These are phyloP conservation scores for Dactylis glomerata DNA, from an alignment of 176 grass and related monocot species.

Conservation along the genomic window DNA sequence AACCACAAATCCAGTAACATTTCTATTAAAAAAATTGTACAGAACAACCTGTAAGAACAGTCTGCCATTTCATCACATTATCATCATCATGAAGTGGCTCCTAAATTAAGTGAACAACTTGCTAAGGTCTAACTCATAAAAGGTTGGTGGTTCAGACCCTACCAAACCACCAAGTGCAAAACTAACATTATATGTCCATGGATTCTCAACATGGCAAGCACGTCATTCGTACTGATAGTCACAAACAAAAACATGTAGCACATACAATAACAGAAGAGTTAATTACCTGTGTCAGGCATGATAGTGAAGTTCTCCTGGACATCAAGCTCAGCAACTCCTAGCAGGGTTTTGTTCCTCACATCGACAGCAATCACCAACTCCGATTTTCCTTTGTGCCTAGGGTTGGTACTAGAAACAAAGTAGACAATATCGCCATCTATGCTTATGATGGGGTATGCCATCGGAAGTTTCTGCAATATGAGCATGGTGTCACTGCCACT, in stretches of 20 bases:
- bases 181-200: neutral
- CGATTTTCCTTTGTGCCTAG: neutral
- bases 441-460: constrained; percentile 12
- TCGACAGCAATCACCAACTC: constrained; percentile 1
- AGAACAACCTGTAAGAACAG: neutral
- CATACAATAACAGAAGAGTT: neutral
- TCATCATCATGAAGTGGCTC: neutral
- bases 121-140: neutral
- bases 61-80: neutral
- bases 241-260: neutral
- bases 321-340: constrained; percentile 7
- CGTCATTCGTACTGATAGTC: neutral
- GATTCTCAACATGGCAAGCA: neutral
- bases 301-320: neutral
- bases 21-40: neutral
- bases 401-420: neutral
- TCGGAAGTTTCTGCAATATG: too few relatives aligned
- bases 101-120: neutral
- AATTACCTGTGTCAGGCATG: neutral
- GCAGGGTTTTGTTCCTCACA: neutral
- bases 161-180: neutral
- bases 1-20: too few relatives aligned
- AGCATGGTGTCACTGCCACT: neutral
- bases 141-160: neutral
- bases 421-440: constrained; percentile 1